Conservation (phyloP, 1,139 yeast genomes). For the Oligophagozyma castellii region DNA sequence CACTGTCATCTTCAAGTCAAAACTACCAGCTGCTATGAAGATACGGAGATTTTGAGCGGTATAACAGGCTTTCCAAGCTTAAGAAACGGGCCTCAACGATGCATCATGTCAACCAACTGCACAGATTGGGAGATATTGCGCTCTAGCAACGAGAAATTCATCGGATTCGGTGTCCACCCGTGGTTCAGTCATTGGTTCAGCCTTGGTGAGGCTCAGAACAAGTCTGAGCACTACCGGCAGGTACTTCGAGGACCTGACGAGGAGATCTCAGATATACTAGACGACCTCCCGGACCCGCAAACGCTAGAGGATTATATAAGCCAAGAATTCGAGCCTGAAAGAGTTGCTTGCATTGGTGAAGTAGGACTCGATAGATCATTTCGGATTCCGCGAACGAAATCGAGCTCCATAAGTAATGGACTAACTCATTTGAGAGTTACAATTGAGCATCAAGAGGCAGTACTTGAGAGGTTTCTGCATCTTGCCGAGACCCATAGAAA, state of each 20-base stretch:
- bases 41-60: no score
- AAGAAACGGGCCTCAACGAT: slow-evolving; percentile 8
- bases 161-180: slow-evolving; percentile 75
- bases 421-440: slow-evolving; percentile 37
- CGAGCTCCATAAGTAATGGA: slow-evolving; percentile 26
- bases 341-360: slow-evolving; percentile 51
- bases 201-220: slow-evolving; percentile 14
- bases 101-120: slow-evolving; percentile 47
- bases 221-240: slow-evolving; percentile 37
- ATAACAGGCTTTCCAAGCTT: no score
- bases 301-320: slow-evolving; percentile 23
- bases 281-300: slow-evolving; percentile 49
- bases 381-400: slow-evolving; percentile 45
- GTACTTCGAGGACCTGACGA: slow-evolving; percentile 25
- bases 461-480: slow-evolving; percentile 38
- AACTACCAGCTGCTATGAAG: not conserved
- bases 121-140: slow-evolving; percentile 33
- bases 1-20: slow-evolving; percentile 46
- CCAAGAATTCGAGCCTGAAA: slow-evolving; percentile 27
- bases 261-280: slow-evolving; percentile 31
- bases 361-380: slow-evolving; percentile 75
- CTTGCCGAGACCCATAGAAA: slow-evolving; percentile 36
- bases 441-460: slow-evolving; percentile 47
- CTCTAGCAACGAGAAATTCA: slow-evolving; percentile 30
- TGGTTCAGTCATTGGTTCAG: slow-evolving; percentile 69